Base-by-base conservation (phyloP, 1,284 basidiomycete species). In the Phellinidium pouzarii region DNA sequence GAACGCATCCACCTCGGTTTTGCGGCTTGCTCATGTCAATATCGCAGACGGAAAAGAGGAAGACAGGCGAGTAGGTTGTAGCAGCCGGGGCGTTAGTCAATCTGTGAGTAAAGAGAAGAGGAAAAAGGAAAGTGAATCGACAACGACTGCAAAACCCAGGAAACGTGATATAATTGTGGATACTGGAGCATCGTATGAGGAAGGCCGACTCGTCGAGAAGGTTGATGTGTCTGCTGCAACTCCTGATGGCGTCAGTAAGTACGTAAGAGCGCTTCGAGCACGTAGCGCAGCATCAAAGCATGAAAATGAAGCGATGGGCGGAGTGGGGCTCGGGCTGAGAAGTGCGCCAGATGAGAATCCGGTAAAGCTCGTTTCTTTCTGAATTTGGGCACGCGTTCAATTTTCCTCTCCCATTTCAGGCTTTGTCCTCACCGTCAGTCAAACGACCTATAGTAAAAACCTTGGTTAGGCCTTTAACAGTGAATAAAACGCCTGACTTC, bases 1-100 rank as follows among this genome's bases (percentile, higher is more conserved):
- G 27, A 26, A 44, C 26, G 44, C 42, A 6, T 44, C 22, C 11
- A 19, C 44, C 8, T 51, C 50, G 20, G 31, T 23, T 34, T 11
- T 51, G 14, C 50, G 23, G 9, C 40, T 51, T 19, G n/a, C 50
- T 11, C 42, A 25, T 41, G 47, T 48, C 7, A 17, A 48, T 17
- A 17, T 38, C 25, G 25, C 5, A 31, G 12, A 29, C 36, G 5
- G 9, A 12, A 17, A 38, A 25, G n/a, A 17, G n/a, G n/a, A 19
- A 11, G 34, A 19, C 7, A 17, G 47, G 36, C 17, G 9, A n/a
- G 37, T 34, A 26, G 36, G 47, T 3, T 36, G 19, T 22, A 17
- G 5, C 1, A 40, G 23, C 23, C n/a, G 14, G 36, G 19, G 23
- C 20, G 22, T 20, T 26, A 48, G 37, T 6, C 22, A 41, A 11